Evolutionary conservation across 2,329 filamentous ascomycete species (phyloP).

Genomic region (Neofusicoccum parvum): DNA sequence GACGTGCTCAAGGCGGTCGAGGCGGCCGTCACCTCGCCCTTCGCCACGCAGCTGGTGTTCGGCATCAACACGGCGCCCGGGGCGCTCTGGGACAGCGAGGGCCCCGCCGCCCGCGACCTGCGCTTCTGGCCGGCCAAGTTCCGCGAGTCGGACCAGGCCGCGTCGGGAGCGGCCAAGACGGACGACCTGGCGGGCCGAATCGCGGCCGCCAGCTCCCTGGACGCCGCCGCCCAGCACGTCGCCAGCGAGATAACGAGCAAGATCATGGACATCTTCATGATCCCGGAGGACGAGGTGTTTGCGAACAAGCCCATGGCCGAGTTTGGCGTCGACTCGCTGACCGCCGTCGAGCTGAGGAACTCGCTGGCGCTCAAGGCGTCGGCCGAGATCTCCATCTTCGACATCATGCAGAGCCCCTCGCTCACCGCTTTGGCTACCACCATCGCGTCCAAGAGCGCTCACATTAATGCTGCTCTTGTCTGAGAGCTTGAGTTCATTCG

Average conservation of each 20-base stretch:
- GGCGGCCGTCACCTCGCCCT: slow-evolving; percentile 16
- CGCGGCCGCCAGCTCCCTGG: too few relatives aligned
- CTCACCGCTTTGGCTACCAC: slow-evolving; percentile 8
- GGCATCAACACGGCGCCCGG: slow-evolving; percentile 16
- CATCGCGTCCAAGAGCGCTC: neutral
- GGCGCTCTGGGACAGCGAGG: neutral
- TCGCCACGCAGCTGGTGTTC: slow-evolving; percentile 7
- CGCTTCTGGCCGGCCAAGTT: slow-evolving; percentile 20
- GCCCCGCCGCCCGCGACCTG: slow-evolving; percentile 8
- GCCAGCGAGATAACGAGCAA: neutral
- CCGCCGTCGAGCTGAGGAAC: slow-evolving; percentile 30
- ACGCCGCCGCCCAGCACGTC: too few relatives aligned
- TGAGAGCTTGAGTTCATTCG: too few relatives aligned
- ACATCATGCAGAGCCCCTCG: slow-evolving; percentile 22
- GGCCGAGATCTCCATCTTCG: slow-evolving; percentile 25
- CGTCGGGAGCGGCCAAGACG: too few relatives aligned
- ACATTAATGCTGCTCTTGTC: too few relatives aligned
- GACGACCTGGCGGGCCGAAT: too few relatives aligned
- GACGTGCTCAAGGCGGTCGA: slow-evolving; percentile 18
- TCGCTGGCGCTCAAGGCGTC: slow-evolving; percentile 22
- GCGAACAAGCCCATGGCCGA: neutral
- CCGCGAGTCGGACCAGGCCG: neutral
- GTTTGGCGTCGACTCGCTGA: slow-evolving; percentile 30
- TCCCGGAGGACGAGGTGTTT: slow-evolving; percentile 1
- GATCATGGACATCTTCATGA: slow-evolving; percentile 1